A percentile compares a stretch with the other conserved stretches of the same genome.
These are phyloP conservation scores for Betula pendula DNA, from an alignment of 306 rosid species.

Conservation along the genomic window DNA sequence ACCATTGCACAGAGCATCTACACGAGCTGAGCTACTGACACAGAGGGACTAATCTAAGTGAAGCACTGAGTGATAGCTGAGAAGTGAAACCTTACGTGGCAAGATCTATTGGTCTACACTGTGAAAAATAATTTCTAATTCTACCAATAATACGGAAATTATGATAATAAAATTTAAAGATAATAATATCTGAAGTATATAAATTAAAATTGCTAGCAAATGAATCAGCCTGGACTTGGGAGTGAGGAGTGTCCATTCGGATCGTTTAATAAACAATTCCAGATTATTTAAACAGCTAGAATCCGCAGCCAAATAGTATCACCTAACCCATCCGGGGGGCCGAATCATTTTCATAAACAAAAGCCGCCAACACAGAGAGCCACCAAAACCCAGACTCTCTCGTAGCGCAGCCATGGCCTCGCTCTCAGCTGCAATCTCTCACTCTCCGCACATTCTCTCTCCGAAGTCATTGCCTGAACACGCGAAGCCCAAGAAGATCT, in stretches of 20 bases:
- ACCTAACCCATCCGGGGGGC: too few relatives aligned
- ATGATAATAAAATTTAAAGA: not conserved
- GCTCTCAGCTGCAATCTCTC: constrained; percentile 34
- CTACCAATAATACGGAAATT: too few relatives aligned
- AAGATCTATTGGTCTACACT: not conserved
- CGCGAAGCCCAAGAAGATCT: constrained; percentile 14
- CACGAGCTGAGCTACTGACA: too few relatives aligned
- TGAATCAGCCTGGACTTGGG: too few relatives aligned
- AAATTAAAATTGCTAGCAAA: too few relatives aligned
- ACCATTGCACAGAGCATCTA: too few relatives aligned
- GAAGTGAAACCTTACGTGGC: not conserved
- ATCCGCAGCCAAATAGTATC: too few relatives aligned
- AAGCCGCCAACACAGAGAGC: not conserved
- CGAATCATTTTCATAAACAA: not conserved
- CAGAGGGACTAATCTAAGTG: too few relatives aligned
- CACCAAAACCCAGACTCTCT: not conserved
- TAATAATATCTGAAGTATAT: not conserved
- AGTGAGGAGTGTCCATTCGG: too few relatives aligned
- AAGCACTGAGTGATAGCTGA: not conserved
- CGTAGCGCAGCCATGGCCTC: constrained; percentile 38
- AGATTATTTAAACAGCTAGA: too few relatives aligned
- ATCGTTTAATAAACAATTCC: too few relatives aligned
- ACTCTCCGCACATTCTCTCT: constrained; percentile 27
- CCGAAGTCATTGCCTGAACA: constrained; percentile 1
- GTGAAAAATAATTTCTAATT: too few relatives aligned